Evolutionary conservation across 1,139 yeast genomes (phyloP).

Genomic region (Pichia sp.): DNA sequence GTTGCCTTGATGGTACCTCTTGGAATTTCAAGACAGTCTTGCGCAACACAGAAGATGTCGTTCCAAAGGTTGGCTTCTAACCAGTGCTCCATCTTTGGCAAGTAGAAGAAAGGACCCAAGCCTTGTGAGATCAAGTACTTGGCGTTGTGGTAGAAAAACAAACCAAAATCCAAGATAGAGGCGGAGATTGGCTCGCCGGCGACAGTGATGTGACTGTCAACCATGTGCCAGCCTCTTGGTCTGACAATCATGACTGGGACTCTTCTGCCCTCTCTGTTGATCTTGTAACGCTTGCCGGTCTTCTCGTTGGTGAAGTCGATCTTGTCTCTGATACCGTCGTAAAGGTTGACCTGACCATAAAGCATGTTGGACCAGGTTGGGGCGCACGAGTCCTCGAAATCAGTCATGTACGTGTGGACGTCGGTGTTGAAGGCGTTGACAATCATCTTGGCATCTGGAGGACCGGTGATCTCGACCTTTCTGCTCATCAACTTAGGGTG

Average conservation of each 20-base stretch:
- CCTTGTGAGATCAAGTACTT: constrained; percentile 53
- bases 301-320: constrained; percentile 44
- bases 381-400: constrained; percentile 89
- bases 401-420: constrained; percentile 92
- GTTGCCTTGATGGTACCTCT: constrained; percentile 74
- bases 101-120: constrained; percentile 68
- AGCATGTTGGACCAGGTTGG: constrained; percentile 93
- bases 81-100: constrained; percentile 79
- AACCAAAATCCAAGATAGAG: constrained; percentile 72
- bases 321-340: constrained; percentile 75
- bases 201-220: constrained; percentile 62
- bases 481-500: constrained; percentile 42
- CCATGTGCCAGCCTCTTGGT: constrained; percentile 88
- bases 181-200: constrained; percentile 77
- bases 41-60: constrained; percentile 65
- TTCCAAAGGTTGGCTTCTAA: constrained; percentile 75
- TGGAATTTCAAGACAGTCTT: constrained; percentile 57
- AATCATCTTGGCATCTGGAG: constrained; percentile 89
- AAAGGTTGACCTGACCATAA: constrained; percentile 86
- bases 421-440: constrained; percentile 86
- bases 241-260: constrained; percentile 72
- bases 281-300: constrained; percentile 42
- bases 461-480: constrained; percentile 75
- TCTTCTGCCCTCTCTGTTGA: constrained; percentile 49
- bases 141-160: constrained; percentile 70